Evolutionary conservation across 176 grass and related monocot species (phyloP).

Genomic region (Carex pumila): DNA sequence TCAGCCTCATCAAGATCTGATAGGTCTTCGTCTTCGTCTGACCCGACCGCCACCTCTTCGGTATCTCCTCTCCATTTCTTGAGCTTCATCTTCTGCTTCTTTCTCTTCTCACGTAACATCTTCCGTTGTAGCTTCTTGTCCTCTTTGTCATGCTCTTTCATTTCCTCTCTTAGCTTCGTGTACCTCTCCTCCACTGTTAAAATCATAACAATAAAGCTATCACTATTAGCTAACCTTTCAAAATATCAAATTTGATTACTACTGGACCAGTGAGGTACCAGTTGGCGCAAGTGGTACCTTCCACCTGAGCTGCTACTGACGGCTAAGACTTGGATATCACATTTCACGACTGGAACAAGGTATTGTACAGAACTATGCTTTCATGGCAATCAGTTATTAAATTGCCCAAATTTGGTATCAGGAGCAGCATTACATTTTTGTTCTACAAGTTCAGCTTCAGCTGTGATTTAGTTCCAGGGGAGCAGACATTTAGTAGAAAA

Average conservation of each 20-base stretch:
- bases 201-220: not conserved
- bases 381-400: not conserved
- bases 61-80: conserved; percentile 55
- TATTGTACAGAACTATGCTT: not conserved
- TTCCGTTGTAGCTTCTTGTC: conserved; percentile 69
- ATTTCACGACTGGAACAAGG: not conserved
- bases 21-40: conserved; percentile 32
- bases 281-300: not conserved
- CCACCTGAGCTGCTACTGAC: not conserved
- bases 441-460: not conserved
- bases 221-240: conserved; percentile 5
- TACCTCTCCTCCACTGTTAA: conserved; percentile 59
- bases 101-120: conserved; percentile 52
- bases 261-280: not conserved
- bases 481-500: not conserved
- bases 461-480: no score
- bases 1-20: conserved; percentile 38
- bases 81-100: conserved; percentile 72
- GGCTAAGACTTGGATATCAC: not conserved
- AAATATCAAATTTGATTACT: not conserved
- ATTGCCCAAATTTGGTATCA: not conserved
- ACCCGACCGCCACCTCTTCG: conserved; percentile 14
- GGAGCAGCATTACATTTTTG: not conserved
- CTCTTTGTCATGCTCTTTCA: conserved; percentile 71
- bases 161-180: conserved; percentile 60